A percentile compares a stretch with the other conserved stretches of the same genome.
Conservation (phyloP, 306 rosid genomes). For the Arachis stenosperma region DNA sequence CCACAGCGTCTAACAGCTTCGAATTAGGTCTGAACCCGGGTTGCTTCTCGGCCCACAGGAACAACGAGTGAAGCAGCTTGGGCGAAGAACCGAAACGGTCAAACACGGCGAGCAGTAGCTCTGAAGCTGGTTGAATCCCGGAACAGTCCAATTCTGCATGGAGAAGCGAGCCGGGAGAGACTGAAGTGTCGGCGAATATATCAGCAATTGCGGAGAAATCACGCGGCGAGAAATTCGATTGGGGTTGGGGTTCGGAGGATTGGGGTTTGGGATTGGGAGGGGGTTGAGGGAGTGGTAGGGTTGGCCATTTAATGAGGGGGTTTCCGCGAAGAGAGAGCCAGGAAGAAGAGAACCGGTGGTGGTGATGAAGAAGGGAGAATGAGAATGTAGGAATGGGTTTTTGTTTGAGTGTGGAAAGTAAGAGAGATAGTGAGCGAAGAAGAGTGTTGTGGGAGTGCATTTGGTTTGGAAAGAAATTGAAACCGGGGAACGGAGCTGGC, state of each 20-base stretch:
- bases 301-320: conserved; percentile 62
- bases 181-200: conserved; percentile 53
- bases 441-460: conserved; percentile 42
- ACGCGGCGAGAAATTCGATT: conserved; percentile 24
- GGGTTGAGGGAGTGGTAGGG: conserved; percentile 29
- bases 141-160: conserved; percentile 57
- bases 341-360: conserved; percentile 52
- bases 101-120: conserved; percentile 51
- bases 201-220: conserved; percentile 55
- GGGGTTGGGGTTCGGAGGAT: not conserved
- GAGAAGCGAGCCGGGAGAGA: conserved; percentile 59
- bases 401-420: conserved; percentile 24
- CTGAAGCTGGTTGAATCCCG: conserved; percentile 56
- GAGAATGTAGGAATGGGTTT: conserved; percentile 33
- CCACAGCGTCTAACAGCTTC: conserved; percentile 54
- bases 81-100: conserved; percentile 72
- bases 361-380: conserved; percentile 36
- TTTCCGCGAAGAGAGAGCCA: conserved; percentile 67
- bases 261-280: not conserved
- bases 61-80: conserved; percentile 66
- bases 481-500: not conserved
- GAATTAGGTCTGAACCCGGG: conserved; percentile 53
- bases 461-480: not conserved
- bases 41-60: conserved; percentile 69
- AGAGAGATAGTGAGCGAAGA: conserved; percentile 24